A percentile compares a stretch with the other conserved stretches of the same genome.
Evolutionary conservation across 306 rosid species (phyloP).

Genomic region (Corylus avellana): DNA sequence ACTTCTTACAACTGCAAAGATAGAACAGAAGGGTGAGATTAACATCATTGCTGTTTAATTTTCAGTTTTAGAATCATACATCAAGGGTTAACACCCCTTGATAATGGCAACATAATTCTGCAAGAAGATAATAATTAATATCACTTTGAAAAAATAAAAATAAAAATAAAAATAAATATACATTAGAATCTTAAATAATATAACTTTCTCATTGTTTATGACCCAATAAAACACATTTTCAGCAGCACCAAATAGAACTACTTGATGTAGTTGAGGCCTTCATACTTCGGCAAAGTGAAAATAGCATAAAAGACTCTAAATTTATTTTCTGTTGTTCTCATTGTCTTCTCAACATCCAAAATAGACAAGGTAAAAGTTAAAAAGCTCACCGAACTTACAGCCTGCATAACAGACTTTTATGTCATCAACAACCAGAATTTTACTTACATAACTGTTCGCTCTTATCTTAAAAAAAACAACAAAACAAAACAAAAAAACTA

Average conservation of each 20-base stretch:
- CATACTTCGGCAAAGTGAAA: background rate
- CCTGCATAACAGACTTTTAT: no score
- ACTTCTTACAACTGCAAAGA: constrained; percentile 46
- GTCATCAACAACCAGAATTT: background rate
- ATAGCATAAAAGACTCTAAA: background rate
- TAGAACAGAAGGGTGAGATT: constrained; percentile 7
- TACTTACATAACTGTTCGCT: background rate
- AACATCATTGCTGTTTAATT: constrained; percentile 6
- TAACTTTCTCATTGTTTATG: background rate
- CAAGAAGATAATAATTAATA: background rate
- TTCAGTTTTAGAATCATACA: background rate
- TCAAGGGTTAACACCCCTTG: background rate
- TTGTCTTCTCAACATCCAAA: background rate
- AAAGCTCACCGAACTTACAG: background rate
- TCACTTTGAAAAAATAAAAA: background rate
- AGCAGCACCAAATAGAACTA: background rate
- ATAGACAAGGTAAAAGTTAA: background rate
- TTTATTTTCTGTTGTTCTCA: background rate
- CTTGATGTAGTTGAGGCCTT: background rate
- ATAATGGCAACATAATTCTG: background rate
- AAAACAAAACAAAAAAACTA: background rate
- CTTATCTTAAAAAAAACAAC: no score
- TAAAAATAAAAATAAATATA: background rate
- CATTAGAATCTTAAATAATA: background rate
- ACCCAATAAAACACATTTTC: background rate